Percentiles rank a stretch among this genome's conserved stretches.
These are phyloP conservation scores for Russula griseocarnosa DNA, from an alignment of 768 basidiomycete species.

Conservation along the genomic window DNA sequence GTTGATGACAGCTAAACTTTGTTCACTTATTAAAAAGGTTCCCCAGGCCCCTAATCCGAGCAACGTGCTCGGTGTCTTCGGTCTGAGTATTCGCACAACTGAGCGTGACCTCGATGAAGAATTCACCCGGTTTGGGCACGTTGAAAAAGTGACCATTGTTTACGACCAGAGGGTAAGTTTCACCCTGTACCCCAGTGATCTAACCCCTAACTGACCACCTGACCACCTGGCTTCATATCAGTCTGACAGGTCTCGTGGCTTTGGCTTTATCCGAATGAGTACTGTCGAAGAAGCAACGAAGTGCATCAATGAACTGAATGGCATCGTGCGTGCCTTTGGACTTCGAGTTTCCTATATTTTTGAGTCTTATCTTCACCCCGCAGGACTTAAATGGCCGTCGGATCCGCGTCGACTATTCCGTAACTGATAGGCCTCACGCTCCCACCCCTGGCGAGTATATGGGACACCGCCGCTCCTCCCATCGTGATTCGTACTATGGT, in stretches of 20 bases:
- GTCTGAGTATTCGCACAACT: conserved; percentile 90
- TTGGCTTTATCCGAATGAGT: conserved; percentile 95
- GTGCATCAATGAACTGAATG: conserved; percentile 89
- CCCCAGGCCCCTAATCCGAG: conserved; percentile 81
- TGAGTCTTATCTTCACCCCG: conserved; percentile 16
- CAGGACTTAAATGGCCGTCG: conserved; percentile 93
- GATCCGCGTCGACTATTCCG: conserved; percentile 95
- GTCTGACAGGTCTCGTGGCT: conserved; percentile 96
- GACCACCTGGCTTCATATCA: conserved; percentile 35
- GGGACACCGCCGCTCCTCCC: conserved; percentile 71
- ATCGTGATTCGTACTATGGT: conserved; percentile 39
- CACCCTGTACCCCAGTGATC: conserved; percentile 3
- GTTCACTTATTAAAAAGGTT: conserved; percentile 33
- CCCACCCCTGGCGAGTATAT: conserved; percentile 98
- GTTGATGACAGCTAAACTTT: conserved; percentile 19
- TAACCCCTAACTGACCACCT: conserved; percentile 22
- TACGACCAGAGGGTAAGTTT: conserved; percentile 89
- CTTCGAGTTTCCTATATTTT: neutral
- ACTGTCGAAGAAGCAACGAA: conserved; percentile 81
- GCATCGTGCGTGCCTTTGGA: conserved; percentile 57
- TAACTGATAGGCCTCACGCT: conserved; percentile 89
- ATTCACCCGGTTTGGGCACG: conserved; percentile 81
- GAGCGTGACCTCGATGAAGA: conserved; percentile 95
- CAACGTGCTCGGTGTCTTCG: conserved; percentile 93
- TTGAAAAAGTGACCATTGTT: conserved; percentile 94